These are phyloP conservation scores for Aspergillus floridensis DNA, from an alignment of 2,329 filamentous ascomycete genomes.

Conservation along the genomic window DNA sequence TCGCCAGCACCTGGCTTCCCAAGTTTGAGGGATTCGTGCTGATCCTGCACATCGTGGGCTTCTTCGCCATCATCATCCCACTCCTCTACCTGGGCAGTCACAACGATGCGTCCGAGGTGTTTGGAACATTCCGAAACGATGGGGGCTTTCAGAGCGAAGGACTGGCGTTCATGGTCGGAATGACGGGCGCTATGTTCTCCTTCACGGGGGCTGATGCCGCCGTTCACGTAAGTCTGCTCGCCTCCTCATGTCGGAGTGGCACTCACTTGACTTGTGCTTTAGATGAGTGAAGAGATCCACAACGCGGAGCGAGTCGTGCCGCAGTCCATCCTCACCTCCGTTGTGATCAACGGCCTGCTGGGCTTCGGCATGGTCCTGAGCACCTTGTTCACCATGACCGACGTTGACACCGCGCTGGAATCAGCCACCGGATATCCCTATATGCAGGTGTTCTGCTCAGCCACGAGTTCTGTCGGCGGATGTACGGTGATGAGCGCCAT, in stretches of 20 bases:
- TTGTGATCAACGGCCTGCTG: constrained; percentile 1
- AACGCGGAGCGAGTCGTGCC: background rate
- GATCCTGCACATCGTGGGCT: background rate
- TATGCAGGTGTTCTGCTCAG: constrained; percentile 1
- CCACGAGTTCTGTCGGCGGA: background rate
- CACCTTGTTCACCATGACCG: constrained; percentile 5
- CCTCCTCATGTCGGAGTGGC: no score
- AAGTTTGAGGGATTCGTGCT: constrained; percentile 2
- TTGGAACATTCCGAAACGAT: background rate
- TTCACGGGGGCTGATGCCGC: constrained; percentile 1
- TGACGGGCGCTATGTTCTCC: constrained; percentile 1
- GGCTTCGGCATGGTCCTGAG: constrained; percentile 2
- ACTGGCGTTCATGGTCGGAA: constrained; percentile 1
- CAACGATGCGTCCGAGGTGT: background rate
- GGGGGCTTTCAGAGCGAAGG: background rate
- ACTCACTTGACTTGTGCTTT: background rate
- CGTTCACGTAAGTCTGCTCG: background rate
- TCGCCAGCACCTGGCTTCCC: background rate
- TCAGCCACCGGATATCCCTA: background rate
- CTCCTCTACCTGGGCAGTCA: constrained; percentile 1
- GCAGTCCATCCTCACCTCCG: constrained; percentile 5
- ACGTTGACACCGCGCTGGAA: background rate
- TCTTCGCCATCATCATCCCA: constrained; percentile 2
- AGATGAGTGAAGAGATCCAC: constrained; percentile 7
- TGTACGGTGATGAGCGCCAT: constrained; percentile 5